Evolutionary conservation across 345 rosid species (phyloP), one percentile per base, ranked within the genome.

Genomic region (Aegle marmelos): DNA sequence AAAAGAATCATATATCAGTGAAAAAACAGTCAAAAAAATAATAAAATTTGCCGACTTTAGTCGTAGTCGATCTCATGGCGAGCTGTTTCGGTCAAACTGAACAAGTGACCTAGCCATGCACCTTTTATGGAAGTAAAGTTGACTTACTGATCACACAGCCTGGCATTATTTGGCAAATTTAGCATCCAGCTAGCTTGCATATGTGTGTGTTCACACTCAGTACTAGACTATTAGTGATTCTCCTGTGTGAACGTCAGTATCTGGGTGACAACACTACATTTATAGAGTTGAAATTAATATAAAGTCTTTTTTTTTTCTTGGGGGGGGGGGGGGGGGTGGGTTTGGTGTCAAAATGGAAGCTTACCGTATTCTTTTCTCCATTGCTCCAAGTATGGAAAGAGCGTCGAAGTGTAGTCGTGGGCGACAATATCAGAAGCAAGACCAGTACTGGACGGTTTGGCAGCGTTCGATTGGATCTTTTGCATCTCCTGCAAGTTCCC

Each of bases 351-450:
- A 41, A 41, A 41, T 45, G 57, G 57, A 53, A 53, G 57, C 57
- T 50, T 85, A 94, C 98, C 98, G 68, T 90, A 92, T 86, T 87
- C 72, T 79, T 89, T 89, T 80, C 91, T 83, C 98, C 98, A 94
- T 25, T 84, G 92, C 10, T 91, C 91, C 7, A 92, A 89, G 76
- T 90, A 91, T 0, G 98, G 98, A 73, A 92, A 94, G 77, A 94
- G 83, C 19, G 93, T 83, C 37, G 92, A 89, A 17, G 98, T 86
- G 70, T 90, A 91, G 81, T 94, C 95, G 73, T 89, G 97, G 4
- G 89, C 89, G 13, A 92, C 76, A 45, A 90, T 81, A 24, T 83
- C 82, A 39, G 50, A 64, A 48, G 74, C 9, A 3, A 79, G 67
- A 25, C 50, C 0, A 13, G 17, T 13, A 13, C 37, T 22, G 63